phyloP scores from a whole-genome alignment of 2,329 filamentous ascomycete species.

The Talaromyces sp. region DNA sequence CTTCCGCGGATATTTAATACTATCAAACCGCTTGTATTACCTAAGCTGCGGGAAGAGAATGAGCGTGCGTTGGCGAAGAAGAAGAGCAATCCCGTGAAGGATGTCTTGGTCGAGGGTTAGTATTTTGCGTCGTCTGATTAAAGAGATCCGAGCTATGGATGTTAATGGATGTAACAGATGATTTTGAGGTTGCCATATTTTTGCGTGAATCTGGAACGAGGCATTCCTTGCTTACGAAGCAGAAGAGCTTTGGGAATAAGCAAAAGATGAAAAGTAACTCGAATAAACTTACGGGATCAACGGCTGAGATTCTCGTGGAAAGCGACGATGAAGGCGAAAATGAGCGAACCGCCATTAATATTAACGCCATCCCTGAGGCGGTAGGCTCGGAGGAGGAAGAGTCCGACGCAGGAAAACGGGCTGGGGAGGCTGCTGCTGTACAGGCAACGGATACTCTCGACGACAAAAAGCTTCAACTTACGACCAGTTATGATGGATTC shows the following conservation, averaged over 20 bases:
- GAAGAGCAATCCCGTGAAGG: constrained; percentile 79
- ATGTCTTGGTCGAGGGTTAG: constrained; percentile 75
- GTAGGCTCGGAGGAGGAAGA: constrained; percentile 13
- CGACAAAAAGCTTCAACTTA: constrained; percentile 86
- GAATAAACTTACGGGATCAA: constrained; percentile 57
- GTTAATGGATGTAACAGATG: constrained; percentile 56
- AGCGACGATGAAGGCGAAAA: constrained; percentile 53
- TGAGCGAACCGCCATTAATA: constrained; percentile 41
- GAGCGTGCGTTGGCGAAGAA: constrained; percentile 60
- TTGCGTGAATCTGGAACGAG: constrained; percentile 79
- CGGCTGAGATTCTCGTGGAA: constrained; percentile 56
- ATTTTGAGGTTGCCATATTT: constrained; percentile 94
- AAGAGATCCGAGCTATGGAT: too few relatives aligned
- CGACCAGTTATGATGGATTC: constrained; percentile 90
- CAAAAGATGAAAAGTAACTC: constrained; percentile 60
- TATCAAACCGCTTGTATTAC: constrained; percentile 79
- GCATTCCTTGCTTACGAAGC: constrained; percentile 81
- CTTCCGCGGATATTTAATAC: constrained; percentile 80
- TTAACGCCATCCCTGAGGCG: constrained; percentile 54
- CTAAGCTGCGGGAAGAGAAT: constrained; percentile 85
- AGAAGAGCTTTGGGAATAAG: constrained; percentile 68
- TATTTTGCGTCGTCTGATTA: background rate
- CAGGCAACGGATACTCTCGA: constrained; percentile 51
- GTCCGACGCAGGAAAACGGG: constrained; percentile 28
- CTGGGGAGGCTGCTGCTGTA: background rate